A percentile compares a stretch with the other conserved stretches of the same genome.
phyloP scores from a whole-genome alignment of 306 rosid genomes.

The Rosa chinensis region DNA sequence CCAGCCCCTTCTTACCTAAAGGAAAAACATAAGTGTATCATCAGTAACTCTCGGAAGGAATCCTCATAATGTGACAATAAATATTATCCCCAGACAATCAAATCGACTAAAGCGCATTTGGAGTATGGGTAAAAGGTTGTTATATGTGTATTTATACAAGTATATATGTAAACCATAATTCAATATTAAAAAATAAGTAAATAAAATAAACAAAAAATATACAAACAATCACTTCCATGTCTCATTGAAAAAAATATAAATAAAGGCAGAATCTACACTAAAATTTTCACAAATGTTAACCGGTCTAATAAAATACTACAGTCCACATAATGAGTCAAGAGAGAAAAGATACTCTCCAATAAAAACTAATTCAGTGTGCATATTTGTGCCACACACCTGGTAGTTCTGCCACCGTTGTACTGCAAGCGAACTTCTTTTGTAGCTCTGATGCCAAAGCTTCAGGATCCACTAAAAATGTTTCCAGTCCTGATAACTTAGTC shows the following conservation, averaged over 20 bases:
- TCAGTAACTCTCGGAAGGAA: neutral
- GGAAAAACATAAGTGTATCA: neutral
- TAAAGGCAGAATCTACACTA: neutral
- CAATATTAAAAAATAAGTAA: neutral
- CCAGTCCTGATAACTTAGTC: conserved; percentile 84
- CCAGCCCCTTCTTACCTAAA: conserved; percentile 83
- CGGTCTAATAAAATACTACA: neutral
- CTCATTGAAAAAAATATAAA: no score
- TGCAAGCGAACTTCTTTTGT: conserved; percentile 95
- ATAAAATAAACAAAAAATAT: neutral
- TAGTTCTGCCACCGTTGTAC: conserved; percentile 79
- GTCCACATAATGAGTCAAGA: neutral
- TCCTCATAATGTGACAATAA: neutral
- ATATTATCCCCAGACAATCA: neutral
- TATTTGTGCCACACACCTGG: conserved; percentile 53
- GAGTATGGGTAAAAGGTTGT: neutral
- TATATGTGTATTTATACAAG: no score
- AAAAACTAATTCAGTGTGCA: neutral
- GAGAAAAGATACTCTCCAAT: neutral
- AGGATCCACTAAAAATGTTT: conserved; percentile 77
- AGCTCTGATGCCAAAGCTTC: conserved; percentile 89
- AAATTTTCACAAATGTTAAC: no score
- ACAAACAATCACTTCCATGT: no score
- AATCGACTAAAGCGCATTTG: neutral
- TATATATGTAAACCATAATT: neutral